Percentiles rank a stretch among this genome's conserved stretches.
These are phyloP conservation scores for Gymnopus androsaceus DNA, from an alignment of 1,284 basidiomycete genomes.

Conservation along the genomic window DNA sequence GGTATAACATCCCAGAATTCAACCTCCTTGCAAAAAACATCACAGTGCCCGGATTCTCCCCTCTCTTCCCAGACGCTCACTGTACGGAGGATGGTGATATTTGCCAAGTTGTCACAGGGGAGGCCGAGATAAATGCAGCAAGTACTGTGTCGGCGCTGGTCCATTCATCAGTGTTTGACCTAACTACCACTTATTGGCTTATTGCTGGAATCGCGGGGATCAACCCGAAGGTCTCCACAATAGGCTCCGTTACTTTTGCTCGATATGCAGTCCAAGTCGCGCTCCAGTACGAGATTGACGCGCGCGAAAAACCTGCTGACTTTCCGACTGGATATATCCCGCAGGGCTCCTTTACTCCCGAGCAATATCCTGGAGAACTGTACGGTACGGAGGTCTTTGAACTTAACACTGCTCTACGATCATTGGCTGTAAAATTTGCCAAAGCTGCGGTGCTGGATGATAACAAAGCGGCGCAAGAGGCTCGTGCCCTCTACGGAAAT, in stretches of 20 bases:
- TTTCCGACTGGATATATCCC: conserved; percentile 46
- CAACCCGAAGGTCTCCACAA: conserved; percentile 42
- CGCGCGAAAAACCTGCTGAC: conserved; percentile 43
- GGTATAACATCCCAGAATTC: conserved; percentile 28
- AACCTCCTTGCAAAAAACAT: conserved; percentile 38
- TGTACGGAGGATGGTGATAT: conserved; percentile 41
- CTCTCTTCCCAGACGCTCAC: conserved; percentile 42
- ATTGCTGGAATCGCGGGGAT: conserved; percentile 50
- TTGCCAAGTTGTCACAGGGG: conserved; percentile 41
- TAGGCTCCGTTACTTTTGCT: conserved; percentile 46
- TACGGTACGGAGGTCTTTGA: conserved; percentile 56
- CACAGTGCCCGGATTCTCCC: conserved; percentile 44
- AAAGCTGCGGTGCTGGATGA: conserved; percentile 40
- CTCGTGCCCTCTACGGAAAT: conserved; percentile 36
- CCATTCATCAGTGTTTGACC: conserved; percentile 39
- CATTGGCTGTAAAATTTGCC: conserved; percentile 35
- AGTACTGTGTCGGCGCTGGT: conserved; percentile 39
- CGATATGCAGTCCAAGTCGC: conserved; percentile 47
- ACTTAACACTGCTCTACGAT: conserved; percentile 47
- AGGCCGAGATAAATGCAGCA: conserved; percentile 52
- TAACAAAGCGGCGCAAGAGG: conserved; percentile 31
- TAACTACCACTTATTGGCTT: conserved; percentile 47
- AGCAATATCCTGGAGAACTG: conserved; percentile 31
- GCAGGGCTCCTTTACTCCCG: conserved; percentile 36
- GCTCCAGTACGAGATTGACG: conserved; percentile 48